Conservation (phyloP, 345 rosid species). For the Pugionium dolabratum region DNA sequence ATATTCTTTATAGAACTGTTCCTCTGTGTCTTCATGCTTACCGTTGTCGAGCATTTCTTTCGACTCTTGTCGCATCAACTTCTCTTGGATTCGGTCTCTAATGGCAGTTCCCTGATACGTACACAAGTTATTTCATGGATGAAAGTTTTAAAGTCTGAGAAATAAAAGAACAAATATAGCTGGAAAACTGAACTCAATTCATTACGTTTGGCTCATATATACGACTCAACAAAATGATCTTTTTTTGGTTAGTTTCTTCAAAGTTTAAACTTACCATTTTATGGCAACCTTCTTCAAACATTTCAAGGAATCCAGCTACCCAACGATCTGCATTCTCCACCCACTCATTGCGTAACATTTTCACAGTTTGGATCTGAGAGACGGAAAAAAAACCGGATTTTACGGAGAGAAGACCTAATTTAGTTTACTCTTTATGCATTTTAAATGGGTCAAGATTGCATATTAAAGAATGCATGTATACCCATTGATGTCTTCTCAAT, state of each 20-base stretch:
- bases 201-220: no score
- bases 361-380: conserved; percentile 56
- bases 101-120: conserved; percentile 53
- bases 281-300: conserved; percentile 67
- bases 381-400: background rate
- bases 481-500: background rate
- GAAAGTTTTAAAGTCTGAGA: no score
- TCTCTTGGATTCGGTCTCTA: conserved; percentile 60
- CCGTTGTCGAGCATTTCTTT: conserved; percentile 36
- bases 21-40: conserved; percentile 31
- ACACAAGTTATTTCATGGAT: background rate
- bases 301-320: conserved; percentile 68
- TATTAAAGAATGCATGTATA: background rate
- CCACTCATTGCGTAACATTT: conserved; percentile 54
- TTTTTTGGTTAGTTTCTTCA: background rate
- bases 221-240: no score
- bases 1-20: conserved; percentile 46
- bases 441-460: conserved; percentile 2
- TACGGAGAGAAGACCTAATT: background rate
- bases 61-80: conserved; percentile 46
- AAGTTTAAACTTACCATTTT: conserved; percentile 48
- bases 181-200: no score
- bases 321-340: conserved; percentile 60
- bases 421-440: background rate
- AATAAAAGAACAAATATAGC: background rate